phyloP scores from a whole-genome alignment of 805 yeast species.

The Saccharomycopsis sp. region DNA sequence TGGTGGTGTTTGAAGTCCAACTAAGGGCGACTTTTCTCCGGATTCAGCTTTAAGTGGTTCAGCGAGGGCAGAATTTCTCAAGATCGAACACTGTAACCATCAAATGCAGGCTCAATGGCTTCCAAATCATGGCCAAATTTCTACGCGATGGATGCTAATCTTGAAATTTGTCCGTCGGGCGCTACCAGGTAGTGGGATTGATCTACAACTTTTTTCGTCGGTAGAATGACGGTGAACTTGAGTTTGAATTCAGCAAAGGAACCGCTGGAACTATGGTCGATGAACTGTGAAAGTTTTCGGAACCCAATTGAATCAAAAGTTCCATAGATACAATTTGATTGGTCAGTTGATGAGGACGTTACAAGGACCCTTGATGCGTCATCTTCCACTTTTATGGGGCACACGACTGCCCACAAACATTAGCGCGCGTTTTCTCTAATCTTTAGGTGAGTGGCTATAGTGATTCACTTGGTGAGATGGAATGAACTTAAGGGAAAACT shows the following conservation, averaged over 20 bases:
- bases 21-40: too few species aligned
- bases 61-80: background rate
- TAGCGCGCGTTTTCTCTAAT: constrained; percentile 66
- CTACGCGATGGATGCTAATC: constrained; percentile 67
- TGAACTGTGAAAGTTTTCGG: constrained; percentile 51
- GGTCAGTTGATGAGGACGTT: constrained; percentile 65
- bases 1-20: too few species aligned
- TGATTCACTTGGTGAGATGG: constrained; percentile 58
- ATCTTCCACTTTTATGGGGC: constrained; percentile 36
- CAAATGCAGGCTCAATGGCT: too few species aligned
- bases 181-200: constrained; percentile 61
- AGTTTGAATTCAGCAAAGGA: constrained; percentile 83
- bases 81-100: background rate
- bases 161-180: constrained; percentile 52
- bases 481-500: constrained; percentile 77
- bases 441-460: constrained; percentile 83
- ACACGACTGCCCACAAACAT: constrained; percentile 82
- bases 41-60: too few species aligned
- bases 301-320: constrained; percentile 50
- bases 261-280: constrained; percentile 68
- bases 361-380: constrained; percentile 49
- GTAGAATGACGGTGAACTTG: constrained; percentile 79
- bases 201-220: constrained; percentile 62
- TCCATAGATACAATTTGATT: constrained; percentile 72
- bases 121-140: constrained; percentile 31